phyloP scores from a whole-genome alignment of 2,329 filamentous ascomycete genomes.

The Fusarium liriodendri region DNA sequence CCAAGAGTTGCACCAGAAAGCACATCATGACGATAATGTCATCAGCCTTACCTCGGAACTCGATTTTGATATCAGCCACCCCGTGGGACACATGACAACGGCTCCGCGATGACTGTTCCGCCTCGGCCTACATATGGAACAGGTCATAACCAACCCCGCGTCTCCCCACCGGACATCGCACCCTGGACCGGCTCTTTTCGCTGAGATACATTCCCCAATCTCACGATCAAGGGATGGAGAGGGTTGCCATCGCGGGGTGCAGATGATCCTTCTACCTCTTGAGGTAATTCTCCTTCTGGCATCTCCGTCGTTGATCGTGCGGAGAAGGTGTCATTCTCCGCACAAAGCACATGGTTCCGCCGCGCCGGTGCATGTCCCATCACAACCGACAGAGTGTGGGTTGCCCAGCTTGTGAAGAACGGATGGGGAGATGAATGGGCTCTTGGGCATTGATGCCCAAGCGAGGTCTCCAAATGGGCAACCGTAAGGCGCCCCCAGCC shows the following conservation, averaged over 20 bases:
- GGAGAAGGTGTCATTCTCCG: slow-evolving; percentile 21
- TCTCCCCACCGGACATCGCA: slow-evolving; percentile 16
- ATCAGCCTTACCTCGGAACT: slow-evolving; percentile 3
- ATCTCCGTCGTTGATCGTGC: slow-evolving; percentile 21
- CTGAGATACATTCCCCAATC: slow-evolving; percentile 7
- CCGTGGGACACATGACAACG: slow-evolving; percentile 7
- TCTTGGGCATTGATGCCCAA: slow-evolving; percentile 19
- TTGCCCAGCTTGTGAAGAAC: slow-evolving; percentile 20
- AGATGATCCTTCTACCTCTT: slow-evolving; percentile 10
- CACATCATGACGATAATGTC: slow-evolving; percentile 5
- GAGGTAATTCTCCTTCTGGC: slow-evolving; percentile 17
- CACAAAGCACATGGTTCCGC: slow-evolving; percentile 15
- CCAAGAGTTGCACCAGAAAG: not conserved
- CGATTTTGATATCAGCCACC: not conserved
- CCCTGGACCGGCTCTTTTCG: slow-evolving; percentile 13
- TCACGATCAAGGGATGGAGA: slow-evolving; percentile 10
- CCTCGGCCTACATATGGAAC: slow-evolving; percentile 23
- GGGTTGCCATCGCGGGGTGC: slow-evolving; percentile 4
- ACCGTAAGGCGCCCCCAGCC: not conserved
- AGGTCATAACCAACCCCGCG: slow-evolving; percentile 20
- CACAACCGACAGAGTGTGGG: slow-evolving; percentile 8
- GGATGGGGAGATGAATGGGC: slow-evolving; percentile 12
- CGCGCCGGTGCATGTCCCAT: slow-evolving; percentile 15
- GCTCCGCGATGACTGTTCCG: slow-evolving; percentile 1
- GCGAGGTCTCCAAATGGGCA: slow-evolving; percentile 5